These are phyloP conservation scores for Fusarium sp. DNA, from an alignment of 2,329 filamentous ascomycete species.

Conservation along the genomic window DNA sequence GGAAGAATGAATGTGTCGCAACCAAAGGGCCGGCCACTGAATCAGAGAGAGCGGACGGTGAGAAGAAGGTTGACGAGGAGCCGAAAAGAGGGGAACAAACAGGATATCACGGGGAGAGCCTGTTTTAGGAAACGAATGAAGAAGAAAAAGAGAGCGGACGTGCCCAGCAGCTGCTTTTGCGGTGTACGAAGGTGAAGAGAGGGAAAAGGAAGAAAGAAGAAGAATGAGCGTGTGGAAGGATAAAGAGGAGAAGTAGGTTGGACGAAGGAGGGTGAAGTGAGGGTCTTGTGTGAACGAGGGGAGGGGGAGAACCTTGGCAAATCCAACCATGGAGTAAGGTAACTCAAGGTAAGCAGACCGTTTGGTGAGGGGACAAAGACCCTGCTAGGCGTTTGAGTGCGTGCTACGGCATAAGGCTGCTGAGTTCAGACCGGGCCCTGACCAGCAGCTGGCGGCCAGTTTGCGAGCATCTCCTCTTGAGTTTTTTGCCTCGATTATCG, in stretches of 20 bases:
- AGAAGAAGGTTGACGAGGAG: constrained; percentile 35
- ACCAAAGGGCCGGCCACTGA: constrained; percentile 19
- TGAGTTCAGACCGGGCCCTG: background rate
- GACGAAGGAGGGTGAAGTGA: constrained; percentile 34
- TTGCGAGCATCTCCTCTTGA: background rate
- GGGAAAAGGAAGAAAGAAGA: constrained; percentile 20
- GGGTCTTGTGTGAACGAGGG: constrained; percentile 37
- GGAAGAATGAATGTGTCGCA: constrained; percentile 43
- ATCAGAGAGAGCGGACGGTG: constrained; percentile 35
- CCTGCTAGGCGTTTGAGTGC: constrained; percentile 1
- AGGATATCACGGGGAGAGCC: constrained; percentile 35
- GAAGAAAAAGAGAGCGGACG: constrained; percentile 46
- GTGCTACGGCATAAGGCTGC: constrained; percentile 7
- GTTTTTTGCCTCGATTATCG: background rate
- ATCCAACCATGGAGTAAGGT: constrained; percentile 5
- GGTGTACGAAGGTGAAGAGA: constrained; percentile 24
- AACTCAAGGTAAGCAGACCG: background rate
- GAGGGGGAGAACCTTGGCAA: constrained; percentile 7
- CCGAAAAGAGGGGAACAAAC: constrained; percentile 47
- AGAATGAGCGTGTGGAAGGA: constrained; percentile 33
- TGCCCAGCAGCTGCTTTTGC: constrained; percentile 48
- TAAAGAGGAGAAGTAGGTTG: constrained; percentile 37
- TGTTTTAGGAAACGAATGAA: constrained; percentile 36
- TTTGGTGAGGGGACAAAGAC: background rate
- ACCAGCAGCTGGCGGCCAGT: background rate